These are phyloP conservation scores for Geotrichum macrosporum DNA, from an alignment of 1,139 yeast species.

Conservation along the genomic window DNA sequence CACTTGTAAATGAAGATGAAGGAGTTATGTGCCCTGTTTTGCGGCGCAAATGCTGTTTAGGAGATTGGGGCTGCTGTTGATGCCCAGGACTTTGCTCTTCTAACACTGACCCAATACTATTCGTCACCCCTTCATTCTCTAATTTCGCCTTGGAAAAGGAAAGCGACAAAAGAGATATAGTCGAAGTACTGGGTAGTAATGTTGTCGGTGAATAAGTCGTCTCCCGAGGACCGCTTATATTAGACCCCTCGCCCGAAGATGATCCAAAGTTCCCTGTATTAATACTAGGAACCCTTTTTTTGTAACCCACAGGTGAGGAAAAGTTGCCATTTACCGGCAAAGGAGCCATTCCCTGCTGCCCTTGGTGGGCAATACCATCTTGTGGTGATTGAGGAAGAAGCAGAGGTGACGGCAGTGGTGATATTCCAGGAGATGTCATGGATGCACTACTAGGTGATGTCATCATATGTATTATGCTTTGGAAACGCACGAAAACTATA, in stretches of 20 bases:
- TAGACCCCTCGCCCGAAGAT: background rate
- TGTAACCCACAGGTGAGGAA: background rate
- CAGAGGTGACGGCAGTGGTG: conserved; percentile 21
- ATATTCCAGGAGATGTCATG: conserved; percentile 16
- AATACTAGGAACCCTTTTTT: conserved; percentile 10
- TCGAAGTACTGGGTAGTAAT: conserved; percentile 20
- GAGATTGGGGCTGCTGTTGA: conserved; percentile 15
- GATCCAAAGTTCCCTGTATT: conserved; percentile 8
- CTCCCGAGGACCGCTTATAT: conserved; percentile 6
- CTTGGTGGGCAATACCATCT: background rate
- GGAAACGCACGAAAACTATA: background rate
- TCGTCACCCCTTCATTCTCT: conserved; percentile 7
- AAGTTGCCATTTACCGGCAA: background rate
- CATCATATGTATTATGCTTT: conserved; percentile 1
- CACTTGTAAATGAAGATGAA: conserved; percentile 15
- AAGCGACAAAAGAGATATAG: conserved; percentile 21
- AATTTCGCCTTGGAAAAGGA: conserved; percentile 19
- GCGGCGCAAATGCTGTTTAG: conserved; percentile 13
- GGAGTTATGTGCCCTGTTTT: conserved; percentile 13
- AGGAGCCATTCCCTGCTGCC: background rate
- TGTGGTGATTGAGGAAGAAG: conserved; percentile 22
- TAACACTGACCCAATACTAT: conserved; percentile 6
- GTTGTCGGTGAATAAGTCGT: conserved; percentile 14
- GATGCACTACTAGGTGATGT: conserved; percentile 9
- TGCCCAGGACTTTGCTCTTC: conserved; percentile 9